A percentile compares a stretch with the other conserved stretches of the same genome.
phyloP scores from a whole-genome alignment of 192 early-diverging fungal species.

The Coemansia asiatica region DNA sequence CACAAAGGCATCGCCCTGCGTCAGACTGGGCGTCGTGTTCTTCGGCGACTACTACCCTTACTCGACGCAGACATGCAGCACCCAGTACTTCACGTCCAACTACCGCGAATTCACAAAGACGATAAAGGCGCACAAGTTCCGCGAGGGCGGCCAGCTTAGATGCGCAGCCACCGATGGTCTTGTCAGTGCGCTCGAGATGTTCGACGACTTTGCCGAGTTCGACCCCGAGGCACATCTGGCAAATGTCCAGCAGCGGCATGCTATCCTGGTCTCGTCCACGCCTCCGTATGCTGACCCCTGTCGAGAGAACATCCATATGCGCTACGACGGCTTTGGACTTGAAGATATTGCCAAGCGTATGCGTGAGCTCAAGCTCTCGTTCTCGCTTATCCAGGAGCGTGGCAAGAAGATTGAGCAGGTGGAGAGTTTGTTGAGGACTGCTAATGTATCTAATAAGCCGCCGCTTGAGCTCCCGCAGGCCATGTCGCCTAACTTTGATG shows the following conservation, averaged over 20 bases:
- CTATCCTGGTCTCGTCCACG: conserved; percentile 45
- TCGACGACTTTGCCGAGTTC: conserved; percentile 51
- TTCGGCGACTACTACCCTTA: conserved; percentile 56
- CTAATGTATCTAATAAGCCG: conserved; percentile 35
- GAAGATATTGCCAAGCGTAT: conserved; percentile 47
- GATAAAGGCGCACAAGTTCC: conserved; percentile 48
- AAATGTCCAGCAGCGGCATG: conserved; percentile 51
- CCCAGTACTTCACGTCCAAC: conserved; percentile 56
- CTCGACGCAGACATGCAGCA: conserved; percentile 45
- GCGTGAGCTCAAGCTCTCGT: conserved; percentile 52
- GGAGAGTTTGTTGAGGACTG: conserved; percentile 34
- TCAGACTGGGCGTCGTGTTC: conserved; percentile 53
- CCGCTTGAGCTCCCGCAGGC: conserved; percentile 35
- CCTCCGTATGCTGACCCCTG: conserved; percentile 47
- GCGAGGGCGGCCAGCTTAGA: conserved; percentile 47
- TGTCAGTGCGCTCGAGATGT: conserved; percentile 53
- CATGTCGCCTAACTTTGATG: conserved; percentile 49
- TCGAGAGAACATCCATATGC: conserved; percentile 48
- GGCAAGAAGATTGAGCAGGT: conserved; percentile 42
- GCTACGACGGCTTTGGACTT: conserved; percentile 44
- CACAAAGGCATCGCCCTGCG: conserved; percentile 50
- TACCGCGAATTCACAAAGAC: conserved; percentile 54
- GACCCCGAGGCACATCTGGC: conserved; percentile 47
- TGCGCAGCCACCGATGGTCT: conserved; percentile 52
- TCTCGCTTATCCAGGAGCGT: conserved; percentile 51